Base-by-base conservation (phyloP, 495 filamentous ascomycete species). In the Bathelium albidoporum region DNA sequence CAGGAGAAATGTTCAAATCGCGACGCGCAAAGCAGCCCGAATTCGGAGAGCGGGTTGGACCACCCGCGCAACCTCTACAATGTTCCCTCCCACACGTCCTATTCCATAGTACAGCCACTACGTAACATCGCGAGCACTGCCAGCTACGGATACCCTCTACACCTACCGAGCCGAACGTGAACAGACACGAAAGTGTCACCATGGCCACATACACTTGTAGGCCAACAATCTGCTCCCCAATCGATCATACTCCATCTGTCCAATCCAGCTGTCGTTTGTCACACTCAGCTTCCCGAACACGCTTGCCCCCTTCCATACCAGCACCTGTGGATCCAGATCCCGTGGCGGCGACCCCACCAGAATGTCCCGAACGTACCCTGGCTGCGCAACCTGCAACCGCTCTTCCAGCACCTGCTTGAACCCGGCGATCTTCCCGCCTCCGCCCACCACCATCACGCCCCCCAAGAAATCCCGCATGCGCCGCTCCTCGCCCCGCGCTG, bases 251-350 rank as follows among this genome's bases (percentile, higher is more conserved):
- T 97, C 94, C 62, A 86, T 77, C 61, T 83, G 80, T 0, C 87
- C 87, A 66, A 97, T 90, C 94, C 94, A 97, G 73, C 86, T 90
- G 76, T 98, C 95, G 74, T 97, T 96, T 11, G 88, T 89, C 32
- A 79, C 77, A 64, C 75, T 82, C 71, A 98, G 77, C 76, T 95
- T 93, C n/a, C 89, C 91, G 79, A 97, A 98, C 31, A 98, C 89
- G 70, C 91, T 96, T 2, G 89, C 95, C 1, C 94, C 94, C 80
- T 98, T 98, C 94, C 94, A 98, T 7, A 88, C 87, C 32, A 97
- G 89, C 5, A 96, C 91, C 72, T 96, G 90, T 26, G 90, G 89
- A 72, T 97, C 94, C 71, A 98, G 83, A 69, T 98, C 94, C 65
- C 94, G 75, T 1, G 94, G 95, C 39, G 90, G 92, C 18, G 84